Evolutionary conservation across 129 eudicot genomes (phyloP).

Genomic region (Helichrysum umbraculigerum): DNA sequence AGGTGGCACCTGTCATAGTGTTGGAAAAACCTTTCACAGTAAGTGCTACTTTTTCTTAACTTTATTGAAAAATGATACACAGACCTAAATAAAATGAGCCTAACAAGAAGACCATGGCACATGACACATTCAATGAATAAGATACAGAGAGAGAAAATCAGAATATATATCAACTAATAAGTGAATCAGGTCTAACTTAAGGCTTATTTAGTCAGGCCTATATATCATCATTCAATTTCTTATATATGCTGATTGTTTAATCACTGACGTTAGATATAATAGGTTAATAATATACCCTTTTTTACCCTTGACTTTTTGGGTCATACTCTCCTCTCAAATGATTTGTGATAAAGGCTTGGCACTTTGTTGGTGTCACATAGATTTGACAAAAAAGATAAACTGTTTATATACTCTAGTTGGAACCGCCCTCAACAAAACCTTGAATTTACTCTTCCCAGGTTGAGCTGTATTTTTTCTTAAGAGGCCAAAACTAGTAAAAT

Average conservation of each 20-base stretch:
- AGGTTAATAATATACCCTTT: neutral
- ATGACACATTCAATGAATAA: no score
- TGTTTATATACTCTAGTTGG: neutral
- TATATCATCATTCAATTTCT: neutral
- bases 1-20: conserved; percentile 70
- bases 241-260: neutral
- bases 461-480: neutral
- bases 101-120: no score
- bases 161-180: no score
- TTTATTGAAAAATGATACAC: no score
- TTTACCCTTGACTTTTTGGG: neutral
- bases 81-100: no score
- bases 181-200: no score
- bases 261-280: neutral
- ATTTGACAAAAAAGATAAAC: neutral
- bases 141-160: no score
- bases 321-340: neutral
- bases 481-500: neutral
- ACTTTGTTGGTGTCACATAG: neutral
- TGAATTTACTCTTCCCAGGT: neutral
- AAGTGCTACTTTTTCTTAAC: conserved; percentile 12
- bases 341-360: conserved; percentile 1
- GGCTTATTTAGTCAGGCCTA: no score
- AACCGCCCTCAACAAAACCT: neutral
- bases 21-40: conserved; percentile 85